Evolutionary conservation across 1,139 yeast species (phyloP).

Genomic region (Taphrina confusa): DNA sequence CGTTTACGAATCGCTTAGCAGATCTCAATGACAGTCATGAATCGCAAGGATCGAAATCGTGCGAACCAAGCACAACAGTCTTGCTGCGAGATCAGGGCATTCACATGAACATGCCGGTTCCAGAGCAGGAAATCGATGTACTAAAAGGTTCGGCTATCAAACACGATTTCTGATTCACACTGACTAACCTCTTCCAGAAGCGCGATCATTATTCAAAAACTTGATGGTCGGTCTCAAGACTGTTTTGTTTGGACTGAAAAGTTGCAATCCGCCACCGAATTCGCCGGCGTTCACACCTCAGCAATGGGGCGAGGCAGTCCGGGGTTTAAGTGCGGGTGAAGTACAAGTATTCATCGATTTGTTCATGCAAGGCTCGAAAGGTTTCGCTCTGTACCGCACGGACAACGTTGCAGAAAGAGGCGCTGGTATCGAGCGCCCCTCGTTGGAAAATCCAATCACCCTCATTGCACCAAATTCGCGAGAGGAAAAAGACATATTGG

Average conservation of each 20-base stretch:
- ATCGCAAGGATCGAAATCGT: not conserved
- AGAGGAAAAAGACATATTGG: conserved; percentile 95
- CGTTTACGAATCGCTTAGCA: conserved; percentile 81
- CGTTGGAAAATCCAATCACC: conserved; percentile 42
- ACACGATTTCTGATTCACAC: not conserved
- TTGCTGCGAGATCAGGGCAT: conserved; percentile 10
- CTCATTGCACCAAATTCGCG: conserved; percentile 58
- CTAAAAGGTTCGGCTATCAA: not conserved
- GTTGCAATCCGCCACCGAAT: conserved; percentile 79
- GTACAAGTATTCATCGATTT: conserved; percentile 71
- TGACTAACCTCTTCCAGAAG: conserved; percentile 63
- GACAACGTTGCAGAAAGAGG: conserved; percentile 48
- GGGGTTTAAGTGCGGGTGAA: conserved; percentile 80
- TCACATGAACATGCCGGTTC: conserved; percentile 1
- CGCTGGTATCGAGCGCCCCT: conserved; percentile 48
- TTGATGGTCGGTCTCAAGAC: conserved; percentile 88
- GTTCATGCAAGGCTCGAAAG: conserved; percentile 81
- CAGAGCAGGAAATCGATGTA: conserved; percentile 3
- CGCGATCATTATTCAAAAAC: conserved; percentile 82
- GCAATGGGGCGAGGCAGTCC: conserved; percentile 86
- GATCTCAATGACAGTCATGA: conserved; percentile 57
- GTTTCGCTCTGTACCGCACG: conserved; percentile 69
- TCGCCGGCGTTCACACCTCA: conserved; percentile 56
- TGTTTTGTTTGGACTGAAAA: conserved; percentile 83
- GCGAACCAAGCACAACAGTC: not conserved